These are phyloP conservation scores for Ampelocalamus luodianensis DNA, from an alignment of 176 grass and related monocot genomes.

Conservation along the genomic window DNA sequence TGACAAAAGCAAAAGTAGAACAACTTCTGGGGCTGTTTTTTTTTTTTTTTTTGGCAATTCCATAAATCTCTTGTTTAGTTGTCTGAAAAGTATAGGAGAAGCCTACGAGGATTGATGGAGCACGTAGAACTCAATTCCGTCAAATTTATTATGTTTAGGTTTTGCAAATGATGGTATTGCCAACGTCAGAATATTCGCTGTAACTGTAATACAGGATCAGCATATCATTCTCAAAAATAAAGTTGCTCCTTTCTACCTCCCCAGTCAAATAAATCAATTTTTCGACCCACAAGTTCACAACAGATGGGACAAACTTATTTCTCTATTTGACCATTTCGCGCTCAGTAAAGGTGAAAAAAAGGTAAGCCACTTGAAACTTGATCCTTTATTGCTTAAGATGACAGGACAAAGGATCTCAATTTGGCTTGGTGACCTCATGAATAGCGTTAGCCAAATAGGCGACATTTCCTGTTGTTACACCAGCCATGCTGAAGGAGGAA, in stretches of 20 bases:
- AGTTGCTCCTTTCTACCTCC: not conserved
- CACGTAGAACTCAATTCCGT: no score
- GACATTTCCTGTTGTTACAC: constrained; percentile 75
- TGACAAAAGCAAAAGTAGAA: not conserved
- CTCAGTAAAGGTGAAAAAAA: not conserved
- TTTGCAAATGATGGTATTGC: not conserved
- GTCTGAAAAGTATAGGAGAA: not conserved
- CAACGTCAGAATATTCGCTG: not conserved
- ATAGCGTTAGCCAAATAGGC: constrained; percentile 81
- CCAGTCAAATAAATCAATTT: constrained; percentile 20
- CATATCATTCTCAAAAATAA: not conserved
- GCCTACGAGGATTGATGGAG: not conserved
- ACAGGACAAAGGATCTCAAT: not conserved
- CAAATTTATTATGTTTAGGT: no score
- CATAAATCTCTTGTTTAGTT: not conserved
- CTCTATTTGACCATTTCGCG: not conserved
- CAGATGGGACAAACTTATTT: constrained; percentile 27
- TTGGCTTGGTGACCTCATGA: constrained; percentile 76
- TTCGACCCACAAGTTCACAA: not conserved
- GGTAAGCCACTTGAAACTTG: not conserved
- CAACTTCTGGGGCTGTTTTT: not conserved
- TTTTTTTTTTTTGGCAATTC: not conserved
- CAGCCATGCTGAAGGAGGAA: constrained; percentile 70
- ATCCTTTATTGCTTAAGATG: not conserved
- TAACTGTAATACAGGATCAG: not conserved